These are phyloP conservation scores for Naganishia vishniacii DNA, from an alignment of 768 basidiomycete species.

Conservation along the genomic window DNA sequence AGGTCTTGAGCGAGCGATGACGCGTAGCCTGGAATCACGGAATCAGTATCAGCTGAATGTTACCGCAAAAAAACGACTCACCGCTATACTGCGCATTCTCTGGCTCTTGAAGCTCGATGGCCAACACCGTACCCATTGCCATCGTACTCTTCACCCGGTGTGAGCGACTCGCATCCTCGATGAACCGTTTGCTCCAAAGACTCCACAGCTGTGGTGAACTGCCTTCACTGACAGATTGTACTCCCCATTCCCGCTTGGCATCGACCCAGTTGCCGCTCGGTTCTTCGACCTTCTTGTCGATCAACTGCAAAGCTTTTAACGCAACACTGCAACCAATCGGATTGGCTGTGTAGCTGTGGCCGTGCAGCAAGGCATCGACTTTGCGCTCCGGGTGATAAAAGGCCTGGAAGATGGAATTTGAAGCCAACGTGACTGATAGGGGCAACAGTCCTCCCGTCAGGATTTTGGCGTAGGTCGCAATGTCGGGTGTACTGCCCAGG, in stretches of 20 bases:
- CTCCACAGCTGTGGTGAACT: conserved; percentile 60
- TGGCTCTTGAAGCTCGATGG: conserved; percentile 64
- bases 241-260: conserved; percentile 61
- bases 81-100: conserved; percentile 35
- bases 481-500: conserved; percentile 71
- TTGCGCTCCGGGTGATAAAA: conserved; percentile 67
- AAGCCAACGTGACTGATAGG: conserved; percentile 75
- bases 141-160: conserved; percentile 65
- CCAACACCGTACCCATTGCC: conserved; percentile 79
- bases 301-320: conserved; percentile 64
- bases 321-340: conserved; percentile 89
- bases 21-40: conserved; percentile 51
- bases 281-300: conserved; percentile 54
- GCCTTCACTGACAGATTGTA: conserved; percentile 11
- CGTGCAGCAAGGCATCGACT: conserved; percentile 80
- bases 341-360: conserved; percentile 93
- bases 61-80: background rate
- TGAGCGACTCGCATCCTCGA: conserved; percentile 59
- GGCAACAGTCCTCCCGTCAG: conserved; percentile 89
- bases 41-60: background rate
- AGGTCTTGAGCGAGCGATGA: conserved; percentile 62
- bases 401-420: conserved; percentile 68
- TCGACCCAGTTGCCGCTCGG: conserved; percentile 54
- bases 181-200: conserved; percentile 75
- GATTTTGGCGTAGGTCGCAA: conserved; percentile 86